These are phyloP conservation scores for Acanthamoeba healyi DNA, from an alignment of 208 protist genomes.

Conservation along the genomic window DNA sequence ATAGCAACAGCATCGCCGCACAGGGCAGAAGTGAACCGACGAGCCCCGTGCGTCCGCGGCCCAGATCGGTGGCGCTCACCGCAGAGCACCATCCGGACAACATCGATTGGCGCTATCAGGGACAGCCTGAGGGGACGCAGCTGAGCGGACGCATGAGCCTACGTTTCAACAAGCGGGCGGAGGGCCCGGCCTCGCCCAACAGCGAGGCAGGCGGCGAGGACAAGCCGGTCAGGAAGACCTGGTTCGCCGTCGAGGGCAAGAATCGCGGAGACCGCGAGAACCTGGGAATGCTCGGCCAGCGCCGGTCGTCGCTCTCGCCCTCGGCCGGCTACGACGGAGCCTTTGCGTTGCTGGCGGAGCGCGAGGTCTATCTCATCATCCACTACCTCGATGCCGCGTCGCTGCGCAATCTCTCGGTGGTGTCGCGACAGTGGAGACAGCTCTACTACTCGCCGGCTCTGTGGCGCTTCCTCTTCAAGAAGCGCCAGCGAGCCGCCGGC, in stretches of 20 bases:
- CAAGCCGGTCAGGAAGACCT: background rate
- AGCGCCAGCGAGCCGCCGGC: conserved; percentile 18
- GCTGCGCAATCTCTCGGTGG: background rate
- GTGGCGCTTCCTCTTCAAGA: conserved; percentile 71
- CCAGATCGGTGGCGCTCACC: conserved; percentile 1
- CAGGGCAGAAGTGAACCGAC: background rate
- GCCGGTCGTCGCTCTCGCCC: background rate
- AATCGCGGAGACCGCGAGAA: conserved; percentile 5
- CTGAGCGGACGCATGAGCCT: background rate
- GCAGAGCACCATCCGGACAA: background rate
- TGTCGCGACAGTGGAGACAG: conserved; percentile 26
- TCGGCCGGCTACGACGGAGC: background rate
- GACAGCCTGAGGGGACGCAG: background rate
- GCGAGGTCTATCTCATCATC: conserved; percentile 44
- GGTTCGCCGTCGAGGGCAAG: background rate
- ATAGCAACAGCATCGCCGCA: background rate
- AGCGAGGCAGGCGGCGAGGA: background rate
- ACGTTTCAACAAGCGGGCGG: background rate
- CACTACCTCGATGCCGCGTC: conserved; percentile 46
- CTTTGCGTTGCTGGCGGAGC: conserved; percentile 8
- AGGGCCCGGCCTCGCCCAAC: background rate
- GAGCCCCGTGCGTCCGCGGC: background rate
- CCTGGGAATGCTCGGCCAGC: background rate
- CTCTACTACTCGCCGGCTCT: conserved; percentile 18
- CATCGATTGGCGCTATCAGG: conserved; percentile 1